phyloP scores from a whole-genome alignment of 192 early-diverging fungal genomes.

The Podochytrium sp. region DNA sequence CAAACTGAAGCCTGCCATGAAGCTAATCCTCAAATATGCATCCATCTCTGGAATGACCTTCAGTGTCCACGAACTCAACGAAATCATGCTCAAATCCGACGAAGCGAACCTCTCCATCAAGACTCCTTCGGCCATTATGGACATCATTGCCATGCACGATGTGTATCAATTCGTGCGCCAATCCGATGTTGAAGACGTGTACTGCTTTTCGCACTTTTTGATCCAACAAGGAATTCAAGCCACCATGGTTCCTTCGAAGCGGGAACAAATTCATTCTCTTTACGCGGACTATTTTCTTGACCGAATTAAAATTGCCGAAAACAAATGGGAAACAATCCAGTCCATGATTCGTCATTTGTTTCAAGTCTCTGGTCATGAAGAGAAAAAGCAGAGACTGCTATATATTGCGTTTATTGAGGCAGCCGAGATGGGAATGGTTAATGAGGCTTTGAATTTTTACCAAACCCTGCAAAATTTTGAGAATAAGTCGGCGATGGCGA shows the following conservation, averaged over 20 bases:
- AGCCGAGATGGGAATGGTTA: constrained; percentile 27
- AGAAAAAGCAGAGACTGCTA: constrained; percentile 21
- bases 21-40: constrained; percentile 26
- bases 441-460: constrained; percentile 26
- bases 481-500: constrained; percentile 1
- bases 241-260: constrained; percentile 30
- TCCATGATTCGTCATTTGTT: constrained; percentile 22
- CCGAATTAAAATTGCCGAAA: not conserved
- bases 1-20: constrained; percentile 23
- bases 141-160: constrained; percentile 16
- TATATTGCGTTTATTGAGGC: constrained; percentile 25
- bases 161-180: constrained; percentile 22
- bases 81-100: constrained; percentile 16
- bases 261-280: constrained; percentile 28
- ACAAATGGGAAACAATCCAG: constrained; percentile 29
- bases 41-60: constrained; percentile 32
- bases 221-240: constrained; percentile 34
- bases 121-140: not conserved
- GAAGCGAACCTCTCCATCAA: not conserved
- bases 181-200: constrained; percentile 4
- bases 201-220: constrained; percentile 27
- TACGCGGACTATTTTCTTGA: constrained; percentile 31
- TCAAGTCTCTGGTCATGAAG: constrained; percentile 28
- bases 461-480: constrained; percentile 15
- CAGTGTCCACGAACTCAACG: constrained; percentile 23